Conservation (phyloP, 2,329 filamentous ascomycete species). For the Stachybotrys chartarum region DNA sequence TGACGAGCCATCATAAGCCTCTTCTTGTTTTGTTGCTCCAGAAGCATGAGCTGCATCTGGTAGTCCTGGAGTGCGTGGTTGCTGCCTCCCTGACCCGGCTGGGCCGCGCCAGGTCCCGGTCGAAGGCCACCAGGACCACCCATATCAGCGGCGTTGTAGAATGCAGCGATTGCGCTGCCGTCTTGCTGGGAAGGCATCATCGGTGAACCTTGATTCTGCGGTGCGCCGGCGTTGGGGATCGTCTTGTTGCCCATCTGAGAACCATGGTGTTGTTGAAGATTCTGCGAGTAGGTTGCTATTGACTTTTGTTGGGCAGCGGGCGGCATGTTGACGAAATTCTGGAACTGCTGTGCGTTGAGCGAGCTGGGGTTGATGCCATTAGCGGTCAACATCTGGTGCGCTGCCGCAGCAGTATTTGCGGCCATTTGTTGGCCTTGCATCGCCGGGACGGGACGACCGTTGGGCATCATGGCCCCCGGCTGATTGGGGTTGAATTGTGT, state of each 20-base stretch:
- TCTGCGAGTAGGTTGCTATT: slow-evolving; percentile 81
- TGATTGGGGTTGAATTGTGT: slow-evolving; percentile 67
- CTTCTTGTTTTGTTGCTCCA: slow-evolving; percentile 86
- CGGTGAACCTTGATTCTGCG: slow-evolving; percentile 71
- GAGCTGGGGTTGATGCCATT: slow-evolving; percentile 70
- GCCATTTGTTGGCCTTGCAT: slow-evolving; percentile 67
- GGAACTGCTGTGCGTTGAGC: slow-evolving; percentile 71
- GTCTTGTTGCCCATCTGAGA: slow-evolving; percentile 74
- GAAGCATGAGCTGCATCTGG: slow-evolving; percentile 81
- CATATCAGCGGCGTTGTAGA: slow-evolving; percentile 60
- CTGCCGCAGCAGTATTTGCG: slow-evolving; percentile 38
- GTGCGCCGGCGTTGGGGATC: slow-evolving; percentile 65
- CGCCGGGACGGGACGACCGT: slow-evolving; percentile 62
- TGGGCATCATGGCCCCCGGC: slow-evolving; percentile 58
- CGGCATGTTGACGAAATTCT: slow-evolving; percentile 47
- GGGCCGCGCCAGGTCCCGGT: slow-evolving; percentile 37
- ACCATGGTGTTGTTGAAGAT: slow-evolving; percentile 75
- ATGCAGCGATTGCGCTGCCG: slow-evolving; percentile 46
- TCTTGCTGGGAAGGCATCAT: slow-evolving; percentile 73
- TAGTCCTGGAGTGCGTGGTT: slow-evolving; percentile 83
- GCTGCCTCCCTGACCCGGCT: slow-evolving; percentile 44
- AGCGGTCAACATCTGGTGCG: slow-evolving; percentile 54
- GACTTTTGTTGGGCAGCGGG: slow-evolving; percentile 69
- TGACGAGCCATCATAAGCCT: slow-evolving; percentile 75
- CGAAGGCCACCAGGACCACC: slow-evolving; percentile 52